Base-by-base conservation (phyloP, 441 rosid species). In the Capsella rubella region DNA sequence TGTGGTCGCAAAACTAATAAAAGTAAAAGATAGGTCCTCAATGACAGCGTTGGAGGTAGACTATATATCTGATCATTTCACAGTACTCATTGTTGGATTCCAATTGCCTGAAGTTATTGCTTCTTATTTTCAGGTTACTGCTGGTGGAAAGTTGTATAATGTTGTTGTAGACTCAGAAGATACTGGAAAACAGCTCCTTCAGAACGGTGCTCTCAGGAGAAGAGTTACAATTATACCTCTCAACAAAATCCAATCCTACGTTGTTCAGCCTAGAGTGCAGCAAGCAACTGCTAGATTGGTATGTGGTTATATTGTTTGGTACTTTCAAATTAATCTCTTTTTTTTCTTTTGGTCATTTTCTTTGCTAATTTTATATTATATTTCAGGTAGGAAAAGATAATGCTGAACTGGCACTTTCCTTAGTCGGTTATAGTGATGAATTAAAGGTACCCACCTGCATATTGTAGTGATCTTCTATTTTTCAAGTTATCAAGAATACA, bases 21-120 rank as follows among this genome's bases (percentile, higher is more conserved):
- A 87, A 82, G 98, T 95, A 67, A 95, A 89, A 76, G 93, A 95
- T 78, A 81, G 85, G 78, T 77, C 87, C 49, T 71, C 97, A 32
- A 84, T 91, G 96, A 90, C 87, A 77, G 99, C 99, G 35, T 85
- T 93, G 78, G 99, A 95, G 97, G 99, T 95, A 56, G 53, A 83
- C 6, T 42, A 64, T 46, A 12, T 70, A 72, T 53, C 72, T 34
- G 75, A 39, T 71, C 57, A 72, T 25, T 49, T 42, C 64, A 50
- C 47, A 35, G 25, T 51, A 66, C 6, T 21, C 31, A 55, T 35
- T 54, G 64, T 64, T 57, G 64, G 31, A 53, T 73, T 27, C 21
- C 9, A 69, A 6, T 29, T 79, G 50, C 53, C 60, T 67, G 21
- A 73, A 45, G 27, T 68, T 40, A 37, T 68, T 78, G 67, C 51